phyloP scores from a whole-genome alignment of 2,329 filamentous ascomycete genomes.

The Ophiostoma sp. region DNA sequence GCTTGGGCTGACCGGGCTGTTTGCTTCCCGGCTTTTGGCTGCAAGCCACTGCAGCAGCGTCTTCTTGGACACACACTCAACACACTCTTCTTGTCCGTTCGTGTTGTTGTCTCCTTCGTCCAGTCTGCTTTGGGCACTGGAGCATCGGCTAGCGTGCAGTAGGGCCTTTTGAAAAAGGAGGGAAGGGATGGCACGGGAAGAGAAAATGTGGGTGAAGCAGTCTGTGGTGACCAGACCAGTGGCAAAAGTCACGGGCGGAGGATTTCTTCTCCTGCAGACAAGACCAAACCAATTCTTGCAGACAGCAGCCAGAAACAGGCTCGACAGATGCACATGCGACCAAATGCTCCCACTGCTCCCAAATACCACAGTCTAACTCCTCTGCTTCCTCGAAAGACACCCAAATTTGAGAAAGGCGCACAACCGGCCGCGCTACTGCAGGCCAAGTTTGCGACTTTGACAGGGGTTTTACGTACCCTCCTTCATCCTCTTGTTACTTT shows the following conservation, averaged over 20 bases:
- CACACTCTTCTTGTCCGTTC: not conserved
- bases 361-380: not conserved
- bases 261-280: not conserved
- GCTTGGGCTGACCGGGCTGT: not conserved
- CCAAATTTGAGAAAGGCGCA: not conserved
- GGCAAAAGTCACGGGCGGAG: not conserved
- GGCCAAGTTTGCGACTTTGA: not conserved
- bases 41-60: not conserved
- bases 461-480: not conserved
- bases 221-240: not conserved
- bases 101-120: not conserved
- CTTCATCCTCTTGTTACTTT: not conserved
- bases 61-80: not conserved
- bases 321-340: not conserved
- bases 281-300: too few relatives aligned
- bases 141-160: conserved; percentile 14
- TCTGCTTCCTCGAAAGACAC: not conserved
- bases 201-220: not conserved
- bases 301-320: not conserved
- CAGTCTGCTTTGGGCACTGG: conserved; percentile 5
- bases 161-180: not conserved
- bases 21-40: not conserved
- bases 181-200: conserved; percentile 11
- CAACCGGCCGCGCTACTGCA: conserved; percentile 10
- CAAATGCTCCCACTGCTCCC: not conserved